phyloP scores from a whole-genome alignment of 345 rosid species.

The Populus pruinosa region DNA sequence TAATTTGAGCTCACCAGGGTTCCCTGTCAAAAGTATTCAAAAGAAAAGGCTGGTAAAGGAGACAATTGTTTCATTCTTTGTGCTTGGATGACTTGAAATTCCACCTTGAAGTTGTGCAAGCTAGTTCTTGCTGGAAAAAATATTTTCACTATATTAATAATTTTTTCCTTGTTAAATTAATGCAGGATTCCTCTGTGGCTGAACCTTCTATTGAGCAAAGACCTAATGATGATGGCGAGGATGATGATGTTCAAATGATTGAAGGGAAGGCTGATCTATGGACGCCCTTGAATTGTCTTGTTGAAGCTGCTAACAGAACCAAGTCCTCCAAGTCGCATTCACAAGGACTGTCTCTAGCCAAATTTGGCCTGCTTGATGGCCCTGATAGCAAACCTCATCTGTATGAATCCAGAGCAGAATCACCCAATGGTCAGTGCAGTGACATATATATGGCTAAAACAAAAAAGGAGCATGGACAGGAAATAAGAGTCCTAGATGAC shows the following conservation, averaged over 20 bases:
- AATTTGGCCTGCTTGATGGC: constrained; percentile 35
- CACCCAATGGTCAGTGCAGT: constrained; percentile 25
- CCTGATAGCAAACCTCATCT: constrained; percentile 35
- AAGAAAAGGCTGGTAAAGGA: constrained; percentile 65
- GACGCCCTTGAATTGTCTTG: constrained; percentile 90
- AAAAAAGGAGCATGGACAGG: constrained; percentile 58
- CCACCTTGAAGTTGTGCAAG: constrained; percentile 3
- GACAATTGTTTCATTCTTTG: constrained; percentile 13
- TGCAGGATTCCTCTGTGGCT: constrained; percentile 58
- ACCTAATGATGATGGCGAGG: constrained; percentile 35
- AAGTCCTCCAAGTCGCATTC: constrained; percentile 60
- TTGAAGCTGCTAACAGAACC: constrained; percentile 90
- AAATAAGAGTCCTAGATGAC: constrained; percentile 45
- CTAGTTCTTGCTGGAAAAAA: background rate
- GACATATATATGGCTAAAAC: constrained; percentile 34
- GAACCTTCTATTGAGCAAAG: constrained; percentile 41
- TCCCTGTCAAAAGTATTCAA: constrained; percentile 45
- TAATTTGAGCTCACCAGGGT: constrained; percentile 66
- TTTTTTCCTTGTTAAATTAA: constrained; percentile 7
- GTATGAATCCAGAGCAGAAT: constrained; percentile 31
- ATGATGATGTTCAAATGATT: constrained; percentile 46
- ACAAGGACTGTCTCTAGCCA: constrained; percentile 42
- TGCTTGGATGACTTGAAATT: background rate
- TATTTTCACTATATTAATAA: background rate
- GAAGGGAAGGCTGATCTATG: constrained; percentile 70